These are phyloP conservation scores for Colletotrichum musae DNA, from an alignment of 2,329 filamentous ascomycete species.

Conservation along the genomic window DNA sequence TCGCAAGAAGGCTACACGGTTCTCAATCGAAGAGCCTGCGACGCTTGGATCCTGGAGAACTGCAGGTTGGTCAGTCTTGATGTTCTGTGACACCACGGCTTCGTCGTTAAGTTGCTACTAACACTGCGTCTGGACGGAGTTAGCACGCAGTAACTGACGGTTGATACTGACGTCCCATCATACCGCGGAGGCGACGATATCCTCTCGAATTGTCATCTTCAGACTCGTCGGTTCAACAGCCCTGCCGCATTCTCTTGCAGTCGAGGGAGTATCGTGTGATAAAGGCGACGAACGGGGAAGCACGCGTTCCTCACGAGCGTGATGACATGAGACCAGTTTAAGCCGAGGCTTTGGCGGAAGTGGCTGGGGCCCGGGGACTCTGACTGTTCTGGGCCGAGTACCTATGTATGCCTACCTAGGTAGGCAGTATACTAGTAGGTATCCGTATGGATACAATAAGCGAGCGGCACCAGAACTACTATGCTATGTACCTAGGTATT, in stretches of 20 bases:
- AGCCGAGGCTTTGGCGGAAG: neutral
- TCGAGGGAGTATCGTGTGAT: constrained; percentile 15
- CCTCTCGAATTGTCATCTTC: constrained; percentile 90
- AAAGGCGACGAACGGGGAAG: constrained; percentile 1
- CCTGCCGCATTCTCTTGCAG: constrained; percentile 19
- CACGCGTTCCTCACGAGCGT: constrained; percentile 11
- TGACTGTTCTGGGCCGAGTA: too few relatives aligned
- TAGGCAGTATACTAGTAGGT: too few relatives aligned
- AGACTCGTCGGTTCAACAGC: constrained; percentile 18
- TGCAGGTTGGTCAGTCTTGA: constrained; percentile 51
- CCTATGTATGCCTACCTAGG: neutral
- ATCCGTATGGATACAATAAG: too few relatives aligned
- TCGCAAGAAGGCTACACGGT: constrained; percentile 91
- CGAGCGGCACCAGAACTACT: too few relatives aligned
- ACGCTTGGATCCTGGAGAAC: constrained; percentile 97
- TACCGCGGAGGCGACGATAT: constrained; percentile 88
- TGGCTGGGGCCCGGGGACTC: neutral
- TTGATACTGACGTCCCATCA: constrained; percentile 48
- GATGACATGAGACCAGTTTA: constrained; percentile 44
- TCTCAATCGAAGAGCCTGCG: constrained; percentile 89
- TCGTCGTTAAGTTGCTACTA: constrained; percentile 43
- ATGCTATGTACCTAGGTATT: too few relatives aligned
- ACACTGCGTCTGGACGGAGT: constrained; percentile 58
- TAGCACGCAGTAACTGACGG: constrained; percentile 10
- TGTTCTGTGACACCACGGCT: neutral